Evolutionary conservation across 228 moss, liverwort and hornwort species (phyloP).

Genomic region (Sphagnum fallax): DNA sequence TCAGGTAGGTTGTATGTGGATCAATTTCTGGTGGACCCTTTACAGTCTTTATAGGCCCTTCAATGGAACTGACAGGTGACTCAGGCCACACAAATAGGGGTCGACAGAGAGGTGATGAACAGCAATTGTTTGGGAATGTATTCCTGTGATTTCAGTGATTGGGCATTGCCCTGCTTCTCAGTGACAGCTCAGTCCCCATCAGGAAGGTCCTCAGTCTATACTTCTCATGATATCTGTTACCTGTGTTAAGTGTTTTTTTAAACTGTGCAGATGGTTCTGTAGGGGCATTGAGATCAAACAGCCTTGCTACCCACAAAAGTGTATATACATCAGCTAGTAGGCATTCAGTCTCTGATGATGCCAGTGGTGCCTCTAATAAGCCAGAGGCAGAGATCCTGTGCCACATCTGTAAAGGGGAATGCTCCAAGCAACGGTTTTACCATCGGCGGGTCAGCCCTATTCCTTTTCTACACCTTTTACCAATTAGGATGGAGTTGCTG

Average conservation of each 20-base stretch:
- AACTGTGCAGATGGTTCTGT: constrained; percentile 20
- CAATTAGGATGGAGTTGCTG: not conserved
- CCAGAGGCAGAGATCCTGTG: constrained; percentile 33
- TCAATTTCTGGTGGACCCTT: too few species aligned
- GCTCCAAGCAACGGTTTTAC: constrained; percentile 55
- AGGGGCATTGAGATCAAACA: constrained; percentile 26
- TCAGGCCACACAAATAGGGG: too few species aligned
- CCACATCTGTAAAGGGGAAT: constrained; percentile 52
- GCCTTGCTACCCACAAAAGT: constrained; percentile 56
- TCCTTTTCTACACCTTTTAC: not conserved
- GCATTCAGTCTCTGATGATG: constrained; percentile 15
- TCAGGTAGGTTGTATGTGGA: constrained; percentile 27
- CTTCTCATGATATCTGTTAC: too few species aligned
- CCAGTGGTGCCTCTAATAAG: constrained; percentile 16
- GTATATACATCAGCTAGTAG: constrained; percentile 26
- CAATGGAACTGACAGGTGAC: too few species aligned
- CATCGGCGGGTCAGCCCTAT: constrained; percentile 51
- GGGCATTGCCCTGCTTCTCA: too few species aligned
- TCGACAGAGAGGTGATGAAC: too few species aligned
- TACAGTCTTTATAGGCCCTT: too few species aligned
- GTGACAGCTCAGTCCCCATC: not conserved
- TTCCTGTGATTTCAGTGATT: too few species aligned
- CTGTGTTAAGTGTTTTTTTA: not conserved
- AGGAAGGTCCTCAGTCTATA: not conserved
- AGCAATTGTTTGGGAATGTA: too few species aligned